Conservation (phyloP, 176 grass and related monocot species). For the Bothriochloa decipiens region DNA sequence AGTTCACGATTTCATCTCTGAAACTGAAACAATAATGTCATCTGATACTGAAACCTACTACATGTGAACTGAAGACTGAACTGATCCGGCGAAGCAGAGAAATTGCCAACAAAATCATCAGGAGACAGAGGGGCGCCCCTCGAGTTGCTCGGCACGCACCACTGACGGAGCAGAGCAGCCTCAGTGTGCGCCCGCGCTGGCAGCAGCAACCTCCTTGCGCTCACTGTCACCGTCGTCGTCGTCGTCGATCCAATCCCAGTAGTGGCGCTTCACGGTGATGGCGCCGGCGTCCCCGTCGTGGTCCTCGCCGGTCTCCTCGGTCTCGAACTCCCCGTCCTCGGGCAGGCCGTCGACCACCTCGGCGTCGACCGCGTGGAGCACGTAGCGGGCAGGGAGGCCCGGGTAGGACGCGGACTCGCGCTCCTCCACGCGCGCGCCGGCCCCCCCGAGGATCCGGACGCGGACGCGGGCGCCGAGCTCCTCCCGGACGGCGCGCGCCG, state of each 20-base stretch:
- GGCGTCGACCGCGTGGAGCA: slow-evolving; percentile 77
- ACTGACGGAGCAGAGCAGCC: not conserved
- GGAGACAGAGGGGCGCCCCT: no score
- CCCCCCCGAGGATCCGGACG: slow-evolving; percentile 53
- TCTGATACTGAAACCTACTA: not conserved
- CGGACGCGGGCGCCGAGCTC: slow-evolving; percentile 64
- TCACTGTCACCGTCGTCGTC: not conserved
- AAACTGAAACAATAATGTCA: not conserved
- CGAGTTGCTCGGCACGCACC: not conserved
- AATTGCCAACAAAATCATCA: no score
- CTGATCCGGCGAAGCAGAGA: no score
- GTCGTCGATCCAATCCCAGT: slow-evolving; percentile 53
- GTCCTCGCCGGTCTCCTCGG: slow-evolving; percentile 77
- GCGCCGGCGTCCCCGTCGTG: slow-evolving; percentile 30
- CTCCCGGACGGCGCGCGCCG: slow-evolving; percentile 61
- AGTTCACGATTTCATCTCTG: not conserved
- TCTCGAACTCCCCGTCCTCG: slow-evolving; percentile 78
- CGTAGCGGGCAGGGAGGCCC: slow-evolving; percentile 67
- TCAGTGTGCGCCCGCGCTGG: slow-evolving; percentile 3
- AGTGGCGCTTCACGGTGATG: slow-evolving; percentile 58
- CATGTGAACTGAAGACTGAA: not conserved
- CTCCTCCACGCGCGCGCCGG: slow-evolving; percentile 67
- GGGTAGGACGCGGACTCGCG: slow-evolving; percentile 71
- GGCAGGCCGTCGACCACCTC: slow-evolving; percentile 62
- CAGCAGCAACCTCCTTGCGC: not conserved